Conservation (phyloP, 768 basidiomycete species). For the Sarcomyxa edulis region DNA sequence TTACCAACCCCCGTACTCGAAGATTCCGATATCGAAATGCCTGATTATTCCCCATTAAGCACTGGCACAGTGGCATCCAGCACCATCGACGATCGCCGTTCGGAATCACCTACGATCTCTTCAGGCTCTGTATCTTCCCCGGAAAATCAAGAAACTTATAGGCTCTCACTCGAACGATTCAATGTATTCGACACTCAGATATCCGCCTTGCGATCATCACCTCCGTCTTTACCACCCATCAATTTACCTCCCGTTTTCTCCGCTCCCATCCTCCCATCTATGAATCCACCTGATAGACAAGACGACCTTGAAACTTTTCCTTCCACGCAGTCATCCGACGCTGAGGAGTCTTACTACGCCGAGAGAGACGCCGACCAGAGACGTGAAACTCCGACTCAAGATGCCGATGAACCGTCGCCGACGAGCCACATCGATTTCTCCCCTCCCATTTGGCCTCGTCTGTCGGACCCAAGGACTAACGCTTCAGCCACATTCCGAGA, state of each 20-base stretch:
- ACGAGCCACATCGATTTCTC: no score
- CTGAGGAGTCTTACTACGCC: background rate
- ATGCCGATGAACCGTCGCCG: no score
- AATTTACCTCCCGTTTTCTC: constrained; percentile 28
- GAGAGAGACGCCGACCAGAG: background rate
- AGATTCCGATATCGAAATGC: constrained; percentile 51
- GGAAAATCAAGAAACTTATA: no score
- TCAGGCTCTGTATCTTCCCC: no score
- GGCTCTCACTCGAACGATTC: constrained; percentile 45
- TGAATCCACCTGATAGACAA: constrained; percentile 13
- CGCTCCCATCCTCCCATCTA: constrained; percentile 22
- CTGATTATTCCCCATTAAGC: constrained; percentile 28
- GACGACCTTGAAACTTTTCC: constrained; percentile 7
- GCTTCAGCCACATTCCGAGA: constrained; percentile 20
- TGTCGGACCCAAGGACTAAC: background rate
- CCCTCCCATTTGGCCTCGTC: constrained; percentile 3
- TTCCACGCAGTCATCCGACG: no score
- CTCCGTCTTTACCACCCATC: constrained; percentile 15
- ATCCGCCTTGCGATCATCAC: constrained; percentile 38
- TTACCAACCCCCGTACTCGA: constrained; percentile 41
- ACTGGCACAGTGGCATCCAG: no score
- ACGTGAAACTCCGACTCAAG: background rate
- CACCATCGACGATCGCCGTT: no score
- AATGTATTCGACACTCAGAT: constrained; percentile 51
- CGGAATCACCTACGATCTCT: no score